Percentiles rank a stretch among this genome's conserved stretches.
These are phyloP conservation scores for Proliferodiscus dingleyae DNA, from an alignment of 2,329 filamentous ascomycete species.

Conservation along the genomic window DNA sequence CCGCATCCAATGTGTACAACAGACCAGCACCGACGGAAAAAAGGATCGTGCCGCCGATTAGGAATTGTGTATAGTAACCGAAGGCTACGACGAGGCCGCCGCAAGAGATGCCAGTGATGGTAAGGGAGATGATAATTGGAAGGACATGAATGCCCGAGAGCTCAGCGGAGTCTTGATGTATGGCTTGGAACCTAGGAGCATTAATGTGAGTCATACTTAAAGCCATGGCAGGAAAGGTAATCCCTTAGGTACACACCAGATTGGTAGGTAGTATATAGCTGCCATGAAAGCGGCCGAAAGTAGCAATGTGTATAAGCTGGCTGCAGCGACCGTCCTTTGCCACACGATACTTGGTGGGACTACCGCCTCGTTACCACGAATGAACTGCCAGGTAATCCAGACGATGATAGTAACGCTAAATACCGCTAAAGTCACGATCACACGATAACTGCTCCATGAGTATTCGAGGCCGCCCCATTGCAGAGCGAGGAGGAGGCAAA, in stretches of 20 bases:
- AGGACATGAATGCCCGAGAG: neutral
- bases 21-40: neutral
- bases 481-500: constrained; percentile 37
- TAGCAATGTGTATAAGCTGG: neutral
- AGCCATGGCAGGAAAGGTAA: too few species aligned
- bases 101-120: neutral
- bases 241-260: too few species aligned
- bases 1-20: neutral
- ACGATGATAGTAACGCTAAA: neutral
- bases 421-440: neutral
- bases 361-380: neutral
- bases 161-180: neutral
- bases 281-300: neutral
- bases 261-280: neutral
- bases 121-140: neutral
- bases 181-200: neutral
- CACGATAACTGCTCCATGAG: neutral
- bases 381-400: neutral
- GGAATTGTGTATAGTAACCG: neutral
- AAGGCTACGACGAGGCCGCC: neutral
- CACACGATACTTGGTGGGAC: constrained; percentile 28
- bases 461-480: constrained; percentile 39
- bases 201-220: neutral
- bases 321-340: constrained; percentile 28
- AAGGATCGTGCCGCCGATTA: neutral